Percentiles rank a stretch among this genome's conserved stretches.
Conservation (phyloP, 2,329 filamentous ascomycete genomes). For the Aspergillus fischeri region DNA sequence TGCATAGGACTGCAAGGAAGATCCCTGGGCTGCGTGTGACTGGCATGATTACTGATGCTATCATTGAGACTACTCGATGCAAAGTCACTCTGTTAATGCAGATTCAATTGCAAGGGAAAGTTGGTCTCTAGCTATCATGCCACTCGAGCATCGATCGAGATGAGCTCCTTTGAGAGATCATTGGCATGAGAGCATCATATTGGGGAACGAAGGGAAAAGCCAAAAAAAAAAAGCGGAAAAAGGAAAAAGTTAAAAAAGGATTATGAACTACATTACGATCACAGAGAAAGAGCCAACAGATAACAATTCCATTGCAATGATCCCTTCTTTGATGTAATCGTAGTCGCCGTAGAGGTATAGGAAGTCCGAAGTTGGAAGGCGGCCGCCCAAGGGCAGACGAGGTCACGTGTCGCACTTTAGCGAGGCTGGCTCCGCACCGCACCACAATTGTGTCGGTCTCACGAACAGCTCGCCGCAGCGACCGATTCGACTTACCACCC, state of each 20-base stretch:
- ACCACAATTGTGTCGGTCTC: conserved; percentile 38
- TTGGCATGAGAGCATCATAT: neutral
- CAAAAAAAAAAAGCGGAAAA: neutral
- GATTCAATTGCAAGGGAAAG: neutral
- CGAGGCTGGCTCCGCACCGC: conserved; percentile 41
- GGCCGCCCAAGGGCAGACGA: conserved; percentile 33
- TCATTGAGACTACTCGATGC: neutral
- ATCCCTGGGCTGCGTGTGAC: conserved; percentile 30
- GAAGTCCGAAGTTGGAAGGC: neutral
- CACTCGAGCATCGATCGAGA: neutral
- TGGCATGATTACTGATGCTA: conserved; percentile 23
- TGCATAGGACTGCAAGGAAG: conserved; percentile 29
- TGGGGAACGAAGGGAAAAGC: neutral
- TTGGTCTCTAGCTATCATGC: neutral
- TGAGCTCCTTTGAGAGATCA: neutral
- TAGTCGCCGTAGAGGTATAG: neutral
- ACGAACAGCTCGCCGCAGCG: conserved; percentile 32
- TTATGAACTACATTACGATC: neutral
- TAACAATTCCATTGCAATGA: neutral
- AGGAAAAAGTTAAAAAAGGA: neutral
- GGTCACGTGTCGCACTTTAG: conserved; percentile 44
- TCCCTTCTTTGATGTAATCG: neutral
- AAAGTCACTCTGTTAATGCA: neutral
- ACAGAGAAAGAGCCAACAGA: neutral
- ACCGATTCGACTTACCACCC: conserved; percentile 42